These are phyloP conservation scores for Hanseniaspora hatyaiensis DNA, from an alignment of 805 yeast species.

Conservation along the genomic window DNA sequence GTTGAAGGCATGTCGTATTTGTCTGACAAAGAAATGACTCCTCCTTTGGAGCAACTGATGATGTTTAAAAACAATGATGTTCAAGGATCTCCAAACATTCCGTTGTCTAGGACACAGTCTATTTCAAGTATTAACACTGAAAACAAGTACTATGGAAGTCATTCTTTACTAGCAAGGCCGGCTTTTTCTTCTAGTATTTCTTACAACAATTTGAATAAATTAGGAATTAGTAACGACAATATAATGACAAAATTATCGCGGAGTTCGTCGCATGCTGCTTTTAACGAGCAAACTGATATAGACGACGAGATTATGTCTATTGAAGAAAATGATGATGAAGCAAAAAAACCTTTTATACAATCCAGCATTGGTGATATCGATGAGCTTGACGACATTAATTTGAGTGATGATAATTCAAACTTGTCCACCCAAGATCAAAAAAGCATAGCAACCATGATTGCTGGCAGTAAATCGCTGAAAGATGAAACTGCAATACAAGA, in stretches of 20 bases:
- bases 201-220: not conserved
- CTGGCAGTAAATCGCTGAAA: not conserved
- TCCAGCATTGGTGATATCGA: constrained; percentile 32
- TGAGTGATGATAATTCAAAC: constrained; percentile 10
- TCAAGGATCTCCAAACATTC: not conserved
- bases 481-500: constrained; percentile 30
- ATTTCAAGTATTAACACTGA: not conserved
- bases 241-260: constrained; percentile 20
- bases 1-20: constrained; percentile 10
- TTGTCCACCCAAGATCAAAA: constrained; percentile 20
- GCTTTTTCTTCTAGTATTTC: constrained; percentile 4
- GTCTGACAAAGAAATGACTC: constrained; percentile 7
- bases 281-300: constrained; percentile 20
- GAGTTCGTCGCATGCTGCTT: constrained; percentile 21
- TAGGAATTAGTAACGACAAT: constrained; percentile 2
- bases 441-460: constrained; percentile 9
- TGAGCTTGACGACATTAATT: constrained; percentile 5
- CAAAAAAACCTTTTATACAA: no score
- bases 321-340: no score
- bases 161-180: not conserved
- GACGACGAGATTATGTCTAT: constrained; percentile 36
- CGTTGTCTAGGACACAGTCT: not conserved
- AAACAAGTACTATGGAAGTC: not conserved
- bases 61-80: not conserved
- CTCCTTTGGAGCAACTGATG: not conserved